Base-by-base conservation (phyloP, 345 rosid species). In the Dipteronia sinensis region DNA sequence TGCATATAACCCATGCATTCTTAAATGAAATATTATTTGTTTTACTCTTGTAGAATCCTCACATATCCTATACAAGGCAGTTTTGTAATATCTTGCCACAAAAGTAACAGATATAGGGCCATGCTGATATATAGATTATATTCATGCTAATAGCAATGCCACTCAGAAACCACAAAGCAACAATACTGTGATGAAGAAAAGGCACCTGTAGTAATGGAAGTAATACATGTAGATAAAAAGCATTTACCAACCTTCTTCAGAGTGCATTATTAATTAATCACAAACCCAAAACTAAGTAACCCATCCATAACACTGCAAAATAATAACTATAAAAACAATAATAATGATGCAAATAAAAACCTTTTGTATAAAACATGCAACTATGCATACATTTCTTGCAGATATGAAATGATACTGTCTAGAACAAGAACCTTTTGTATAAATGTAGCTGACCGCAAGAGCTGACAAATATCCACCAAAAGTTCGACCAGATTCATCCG, bases 391-490 rank as follows among this genome's bases (percentile, higher is more conserved):
- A 1, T 22, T 19, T 62, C 38, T 34, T 67, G 80, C 17, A 51
- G 10, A 47, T 67, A 63, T 12, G 22, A 38, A 62, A 62, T 38
- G 27, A 34, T 55, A 61, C 46, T 34, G 4, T 49, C 70, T 65
- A 61, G 69, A 81, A 82, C 64, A 69, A 85, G 74, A 75, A 95
- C 99, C 99, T 92, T 93, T 78, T 89, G 91, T 73, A 89, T 69
- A 85, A 89, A 92, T 73, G 85, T 79, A 23, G 84, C 75, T 67
- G 98, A 89, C 77, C 82, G 88, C 79, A 92, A 82, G 73, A 95
- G 88, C 78, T 95, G 98, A 72, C 98, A 95, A 58, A 92, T 89
- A 86, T 95, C 98, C 79, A 90, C 97, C 87, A 93, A 80, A 80
- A 92, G 92, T 82, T 95, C 98, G 67, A 87, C 87, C 77, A 95